Evolutionary conservation across 1,284 basidiomycete genomes (phyloP), one percentile per base, ranked within the genome.

Genomic region (Pascua sp.): DNA sequence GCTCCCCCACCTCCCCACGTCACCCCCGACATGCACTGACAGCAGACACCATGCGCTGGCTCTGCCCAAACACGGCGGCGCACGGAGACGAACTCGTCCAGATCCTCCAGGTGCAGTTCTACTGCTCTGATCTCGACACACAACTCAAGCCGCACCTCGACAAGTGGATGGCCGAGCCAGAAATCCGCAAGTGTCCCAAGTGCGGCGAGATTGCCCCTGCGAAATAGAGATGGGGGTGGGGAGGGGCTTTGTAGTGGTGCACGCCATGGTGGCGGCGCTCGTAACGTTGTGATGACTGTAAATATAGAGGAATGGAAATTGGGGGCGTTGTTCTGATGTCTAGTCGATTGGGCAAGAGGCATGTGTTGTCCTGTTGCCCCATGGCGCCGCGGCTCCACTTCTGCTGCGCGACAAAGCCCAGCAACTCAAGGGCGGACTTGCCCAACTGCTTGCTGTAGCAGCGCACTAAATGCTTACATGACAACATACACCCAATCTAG

Each of bases 111-210:
- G 90, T 90, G 56, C 79, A 83, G 2, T 93, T 98, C 77, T 89
- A 94, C 73, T 90, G 90, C 67, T 88, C 87, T 0, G 91, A 98
- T 73, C 83, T 98, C 40, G 94, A 93, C 47, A 89, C 89, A 5
- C 93, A 98, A 78, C 82, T 98, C 61, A 96, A 96, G 79, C 90
- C 92, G 0, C 81, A 94, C 55, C 97, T 98, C 61, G 81, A 89
- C 63, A 79, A 82, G 50, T 94, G 91, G 91, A 81, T 81, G 73
- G 63, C 69, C 15, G 80, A 84, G 64, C 82, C 84, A 60, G 81
- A 81, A 12, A 70, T 86, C 55, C 81, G 91, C 52, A 85, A 78
- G 57, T 94, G 91, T 72, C 78, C 80, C 12, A 78, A 78, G 55
- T 94, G 91, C 69, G 87, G 88, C 2, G 76, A 77, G 24, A 79